Conservation (phyloP, 371 early-diverging fungal genomes). For the Actinomortierella ambigua region DNA sequence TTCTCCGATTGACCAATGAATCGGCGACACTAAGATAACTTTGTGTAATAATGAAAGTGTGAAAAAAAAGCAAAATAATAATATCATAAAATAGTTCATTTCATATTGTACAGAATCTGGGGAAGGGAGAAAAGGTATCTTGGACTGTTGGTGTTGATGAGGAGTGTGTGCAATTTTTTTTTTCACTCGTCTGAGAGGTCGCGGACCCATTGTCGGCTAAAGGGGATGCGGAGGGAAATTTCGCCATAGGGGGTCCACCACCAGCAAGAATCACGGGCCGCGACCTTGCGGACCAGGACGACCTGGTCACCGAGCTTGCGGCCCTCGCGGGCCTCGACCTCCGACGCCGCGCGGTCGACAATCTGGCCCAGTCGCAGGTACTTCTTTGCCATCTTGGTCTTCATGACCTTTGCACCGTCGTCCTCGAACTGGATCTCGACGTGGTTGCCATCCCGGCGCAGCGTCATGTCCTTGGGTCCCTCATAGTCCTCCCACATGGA, state of each 20-base stretch:
- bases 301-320: conserved; percentile 37
- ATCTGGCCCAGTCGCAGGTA: conserved; percentile 32
- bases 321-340: conserved; percentile 31
- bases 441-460: conserved; percentile 26
- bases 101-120: too few species aligned
- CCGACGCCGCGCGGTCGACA: conserved; percentile 37
- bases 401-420: conserved; percentile 35
- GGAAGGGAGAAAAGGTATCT: too few species aligned
- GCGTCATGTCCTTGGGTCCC: conserved; percentile 9
- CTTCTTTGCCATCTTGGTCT: conserved; percentile 24
- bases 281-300: conserved; percentile 33
- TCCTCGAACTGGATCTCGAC: conserved; percentile 31
- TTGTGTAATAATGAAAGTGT: too few species aligned
- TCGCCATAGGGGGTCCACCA: conserved; percentile 29
- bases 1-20: conserved; percentile 18
- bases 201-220: conserved; percentile 40
- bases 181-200: conserved; percentile 20
- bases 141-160: too few species aligned
- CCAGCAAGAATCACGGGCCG: conserved; percentile 26
- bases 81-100: too few species aligned
- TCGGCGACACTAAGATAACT: too few species aligned
- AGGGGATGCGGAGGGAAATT: conserved; percentile 31
- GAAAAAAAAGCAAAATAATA: too few species aligned
- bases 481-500: conserved; percentile 3
- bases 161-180: too few species aligned